Base-by-base conservation (phyloP, 2,329 filamentous ascomycete genomes). In the Cladorrhinum sp. region DNA sequence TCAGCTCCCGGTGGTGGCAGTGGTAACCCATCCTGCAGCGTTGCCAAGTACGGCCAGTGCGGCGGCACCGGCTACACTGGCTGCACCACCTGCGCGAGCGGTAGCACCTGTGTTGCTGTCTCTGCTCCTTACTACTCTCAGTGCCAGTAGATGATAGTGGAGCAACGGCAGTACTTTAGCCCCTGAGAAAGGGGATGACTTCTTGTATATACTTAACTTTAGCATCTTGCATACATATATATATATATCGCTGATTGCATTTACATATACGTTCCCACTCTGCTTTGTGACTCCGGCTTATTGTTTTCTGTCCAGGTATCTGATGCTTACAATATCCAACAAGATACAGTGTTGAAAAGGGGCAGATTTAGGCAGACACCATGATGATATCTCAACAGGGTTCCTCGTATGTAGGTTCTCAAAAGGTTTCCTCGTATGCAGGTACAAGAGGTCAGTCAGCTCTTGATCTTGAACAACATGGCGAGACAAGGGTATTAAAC, bases 51-150 rank as follows among this genome's bases (percentile, higher is more conserved):
- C 36, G 69, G 71, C 55, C 76, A 79, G 60, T 78, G 77, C 51
- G 76, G 77, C 22, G 77, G 77, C 0, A 68, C 68, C 13, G 75
- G 74, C 0, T 79, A 75, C 53, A 75, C 73, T 0, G 77, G 76
- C 1, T 78, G 76, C 70, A 77, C 76, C 1, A 69, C 62, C 9
- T 79, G 76, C 51, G 74, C 69, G 38, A 73, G 74, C 65, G 72
- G 73, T 69, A 50, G 50, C 7, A 72, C 70, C 5, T 77, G 75
- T 64, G 69, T 70, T 49, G 72, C 66, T 1, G 71, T 77, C 16
- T 76, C 74, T 16, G 67, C 73, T 5, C 74, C 74, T 6, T 73
- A 75, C 61, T 77, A 77, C 62, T 76, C 71, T 16, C 75, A 77
- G 64, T 77, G 75, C 59, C 61, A 68, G 3, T 73, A 64, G 62